Conservation (phyloP, 148 eudicot species). For the Rhododendron kiyosumense region DNA sequence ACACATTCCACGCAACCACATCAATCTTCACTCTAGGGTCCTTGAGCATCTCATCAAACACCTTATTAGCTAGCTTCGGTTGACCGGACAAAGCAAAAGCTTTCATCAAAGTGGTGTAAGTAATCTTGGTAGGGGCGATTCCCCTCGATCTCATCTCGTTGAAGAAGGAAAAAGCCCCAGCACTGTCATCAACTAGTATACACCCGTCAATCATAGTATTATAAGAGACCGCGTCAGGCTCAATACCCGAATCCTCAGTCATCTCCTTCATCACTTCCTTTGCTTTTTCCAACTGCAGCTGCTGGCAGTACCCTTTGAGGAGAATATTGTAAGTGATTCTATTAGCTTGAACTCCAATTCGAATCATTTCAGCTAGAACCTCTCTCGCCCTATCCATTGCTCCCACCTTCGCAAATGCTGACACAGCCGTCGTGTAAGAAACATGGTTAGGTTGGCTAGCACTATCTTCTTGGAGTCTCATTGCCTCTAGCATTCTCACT, state of each 20-base stretch:
- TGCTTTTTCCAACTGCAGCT: conserved; percentile 73
- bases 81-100: conserved; percentile 90
- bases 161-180: conserved; percentile 74
- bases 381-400: conserved; percentile 74
- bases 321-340: conserved; percentile 77
- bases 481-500: conserved; percentile 80
- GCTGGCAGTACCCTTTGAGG: conserved; percentile 88
- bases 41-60: conserved; percentile 87
- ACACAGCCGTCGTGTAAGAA: conserved; percentile 79
- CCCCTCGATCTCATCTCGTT: conserved; percentile 89
- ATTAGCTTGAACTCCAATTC: conserved; percentile 65
- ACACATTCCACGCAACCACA: conserved; percentile 93
- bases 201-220: conserved; percentile 91
- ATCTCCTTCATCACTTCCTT: conserved; percentile 63
- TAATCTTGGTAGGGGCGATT: conserved; percentile 84
- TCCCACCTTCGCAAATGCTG: conserved; percentile 77
- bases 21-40: conserved; percentile 91
- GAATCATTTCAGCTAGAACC: conserved; percentile 75
- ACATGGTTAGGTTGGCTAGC: conserved; percentile 84
- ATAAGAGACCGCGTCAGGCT: conserved; percentile 90
- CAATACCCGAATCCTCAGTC: conserved; percentile 47
- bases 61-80: conserved; percentile 74
- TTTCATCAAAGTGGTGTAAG: conserved; percentile 97
- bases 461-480: conserved; percentile 74
- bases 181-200: conserved; percentile 73